Base-by-base conservation (phyloP, 2,329 filamentous ascomycete genomes). In the Exophiala oligosperma region DNA sequence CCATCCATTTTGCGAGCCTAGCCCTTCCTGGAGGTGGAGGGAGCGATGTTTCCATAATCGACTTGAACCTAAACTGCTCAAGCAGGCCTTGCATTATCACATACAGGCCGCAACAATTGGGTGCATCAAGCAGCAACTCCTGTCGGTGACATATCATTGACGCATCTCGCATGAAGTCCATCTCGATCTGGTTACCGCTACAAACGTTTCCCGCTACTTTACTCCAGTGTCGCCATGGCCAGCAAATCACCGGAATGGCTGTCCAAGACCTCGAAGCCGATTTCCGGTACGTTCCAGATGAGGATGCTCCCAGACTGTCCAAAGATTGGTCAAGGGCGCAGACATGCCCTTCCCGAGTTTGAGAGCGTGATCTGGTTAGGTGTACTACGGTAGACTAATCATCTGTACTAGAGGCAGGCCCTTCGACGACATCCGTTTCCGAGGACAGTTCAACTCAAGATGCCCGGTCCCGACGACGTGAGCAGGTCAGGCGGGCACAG, bases 401-500 rank as follows among this genome's bases (percentile, higher is more conserved):
- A 35, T 35, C 32, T 8, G 32, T 35, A 3, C 7, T 14, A 28
- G 46, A 48, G 4, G 28, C 24, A 28, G 46, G 24, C 46, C 8
- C 47, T 43, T 21, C 49, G 46, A 4, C 46, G 26, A 12, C 40
- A 12, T 8, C 46, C 26, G 1, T 48, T 28, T 6, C 43, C 12
- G 51, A 57, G 12, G 53, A 49, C 14, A 54, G 49, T 46, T 21
- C 24, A 8, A 56, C 49, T 26, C 35, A 50, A 5, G 59, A 61
- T 41, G 29, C 58, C 41, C 56, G 56, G 21, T 61, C 62, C 35
- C 61, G 66, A 24, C 60, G 68, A 37, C 64, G 68, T 23, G 68
- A 70, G 51, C 68, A 70, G 44, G 68, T 70, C 35, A 62, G 68
- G 44, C 58, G 66, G 52, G 68, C 68, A 24, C 68, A 70, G 54